Evolutionary conservation across 805 yeast species (phyloP), one percentile per base, ranked within the genome.

Genomic region (Candida rishiriensis): DNA sequence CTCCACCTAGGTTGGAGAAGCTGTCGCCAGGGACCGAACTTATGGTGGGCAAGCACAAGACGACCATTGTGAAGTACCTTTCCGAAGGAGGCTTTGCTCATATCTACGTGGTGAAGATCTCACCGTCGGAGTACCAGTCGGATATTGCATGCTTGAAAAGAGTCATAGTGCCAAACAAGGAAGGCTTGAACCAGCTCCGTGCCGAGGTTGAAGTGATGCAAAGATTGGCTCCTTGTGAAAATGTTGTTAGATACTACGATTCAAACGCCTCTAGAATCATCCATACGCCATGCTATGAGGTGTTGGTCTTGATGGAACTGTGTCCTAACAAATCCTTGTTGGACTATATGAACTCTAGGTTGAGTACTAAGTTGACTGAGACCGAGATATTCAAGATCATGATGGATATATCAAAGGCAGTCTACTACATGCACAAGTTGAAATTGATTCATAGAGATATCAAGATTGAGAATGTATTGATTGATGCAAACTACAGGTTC

Each of bases 391-490:
- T 88, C 47, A 82, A 79, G 49, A 90, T 93, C 50, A 83, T 88
- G 88, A 71, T 75, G 56, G 97, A 91, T 60, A 79, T 90, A 21
- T 74, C 87, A 3, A 66, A 78, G 48, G 98, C 91, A 2, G 74
- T 93, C 15, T 81, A 85, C 39, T 83, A 81, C 54, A 88, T 93
- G 96, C 99, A 91, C 66, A 73, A 75, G 41, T 58, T 79, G 44
- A 82, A 86, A 35, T 69, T 91, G 58, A 83, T 91, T 43, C 99
- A 91, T 64, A 74, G 98, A 38, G 98, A 93, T 67, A 80, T 91
- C 52, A 93, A 93, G 68, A 89, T 93, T 51, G 98, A 91, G 61
- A 93, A 91, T 64, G 97, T 91, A 15, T 71, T 91, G 46, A 86
- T 93, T 32, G 89, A 87, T 61, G 68, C 75, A 3, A 61, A 73